Conservation (phyloP, 192 early-diverging fungal species). For the Coemansia erecta region DNA sequence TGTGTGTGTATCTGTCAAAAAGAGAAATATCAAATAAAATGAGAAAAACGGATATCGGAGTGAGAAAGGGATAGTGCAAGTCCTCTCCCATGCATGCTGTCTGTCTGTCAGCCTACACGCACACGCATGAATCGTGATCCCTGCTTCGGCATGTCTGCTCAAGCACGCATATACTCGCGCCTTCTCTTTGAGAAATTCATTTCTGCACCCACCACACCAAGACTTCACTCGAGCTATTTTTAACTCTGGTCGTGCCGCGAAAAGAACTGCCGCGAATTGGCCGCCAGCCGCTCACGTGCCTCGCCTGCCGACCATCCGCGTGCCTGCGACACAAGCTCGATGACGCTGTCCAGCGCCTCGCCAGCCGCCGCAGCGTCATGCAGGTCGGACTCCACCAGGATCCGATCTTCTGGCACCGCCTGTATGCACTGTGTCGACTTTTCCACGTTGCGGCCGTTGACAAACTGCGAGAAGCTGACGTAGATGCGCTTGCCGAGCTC, state of each 20-base stretch:
- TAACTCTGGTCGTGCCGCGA: background rate
- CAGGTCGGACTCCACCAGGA: constrained; percentile 84
- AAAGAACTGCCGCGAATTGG: constrained; percentile 36
- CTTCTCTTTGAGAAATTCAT: too few relatives aligned
- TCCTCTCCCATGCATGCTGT: background rate
- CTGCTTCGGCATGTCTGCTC: too few relatives aligned
- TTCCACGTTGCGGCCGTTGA: constrained; percentile 63
- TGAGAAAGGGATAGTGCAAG: background rate
- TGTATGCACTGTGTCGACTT: constrained; percentile 59
- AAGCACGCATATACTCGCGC: too few relatives aligned
- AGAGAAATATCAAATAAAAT: background rate
- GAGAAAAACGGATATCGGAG: background rate
- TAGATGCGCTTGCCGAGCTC: constrained; percentile 57
- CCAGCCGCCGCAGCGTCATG: constrained; percentile 32
- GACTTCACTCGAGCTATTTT: constrained; percentile 2
- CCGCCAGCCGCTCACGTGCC: constrained; percentile 13
- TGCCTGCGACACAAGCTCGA: constrained; percentile 29
- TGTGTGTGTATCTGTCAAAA: background rate
- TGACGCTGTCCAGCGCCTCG: constrained; percentile 21
- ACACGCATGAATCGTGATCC: too few relatives aligned
- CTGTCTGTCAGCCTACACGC: too few relatives aligned
- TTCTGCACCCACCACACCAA: too few relatives aligned
- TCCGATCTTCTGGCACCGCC: constrained; percentile 68
- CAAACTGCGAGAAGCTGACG: constrained; percentile 73
- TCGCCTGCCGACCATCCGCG: constrained; percentile 29